Base-by-base conservation (phyloP, 495 filamentous ascomycete genomes). In the Monascus purpureus region DNA sequence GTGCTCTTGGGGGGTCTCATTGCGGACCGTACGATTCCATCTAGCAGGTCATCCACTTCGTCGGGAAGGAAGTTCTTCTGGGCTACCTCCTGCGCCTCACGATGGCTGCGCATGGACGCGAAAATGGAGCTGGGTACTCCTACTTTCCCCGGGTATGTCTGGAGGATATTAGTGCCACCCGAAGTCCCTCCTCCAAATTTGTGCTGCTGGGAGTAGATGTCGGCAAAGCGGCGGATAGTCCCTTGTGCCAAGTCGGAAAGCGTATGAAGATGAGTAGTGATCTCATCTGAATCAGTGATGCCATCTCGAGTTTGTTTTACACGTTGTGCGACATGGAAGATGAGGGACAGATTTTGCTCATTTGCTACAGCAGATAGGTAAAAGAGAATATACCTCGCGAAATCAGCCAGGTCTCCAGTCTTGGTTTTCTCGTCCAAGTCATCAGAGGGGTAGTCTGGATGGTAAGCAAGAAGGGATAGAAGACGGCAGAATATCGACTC, bases 291-390 rank as follows among this genome's bases (percentile, higher is more conserved):
- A 32, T 63, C 58, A 24, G 63, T 65, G 29, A 96, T 69, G 14
- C 70, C 79, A 46, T 97, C 92, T 13, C 74, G 72, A 14, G 82
- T 79, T 55, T 86, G 80, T 57, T 99, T 99, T 29, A 93, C 77
- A 6, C 85, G 77, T 58, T 96, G 84, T 12, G 82, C 88, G 29
- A 93, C 74, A 52, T 93, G 84, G 62, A 77, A 92, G 36, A 99
- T 87, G 37, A 93, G 56, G 0, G 80, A 78, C 6, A 96, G 63
- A 43, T 95, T 96, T 13, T 81, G 73, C 42, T 84, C 77, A 17
- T 76, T 92, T 8, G 81, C 86, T 11, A 95, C 77, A 16, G 75
- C 73, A 22, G 65, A 72, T 24, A 96, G 59, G 49, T 95, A 99
- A 55, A 85, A 94, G 15, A 94, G 57, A 31, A 96, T 71, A 49